Evolutionary conservation across 345 rosid species (phyloP), one percentile per base, ranked within the genome.

Genomic region (Syzygium aqueum): DNA sequence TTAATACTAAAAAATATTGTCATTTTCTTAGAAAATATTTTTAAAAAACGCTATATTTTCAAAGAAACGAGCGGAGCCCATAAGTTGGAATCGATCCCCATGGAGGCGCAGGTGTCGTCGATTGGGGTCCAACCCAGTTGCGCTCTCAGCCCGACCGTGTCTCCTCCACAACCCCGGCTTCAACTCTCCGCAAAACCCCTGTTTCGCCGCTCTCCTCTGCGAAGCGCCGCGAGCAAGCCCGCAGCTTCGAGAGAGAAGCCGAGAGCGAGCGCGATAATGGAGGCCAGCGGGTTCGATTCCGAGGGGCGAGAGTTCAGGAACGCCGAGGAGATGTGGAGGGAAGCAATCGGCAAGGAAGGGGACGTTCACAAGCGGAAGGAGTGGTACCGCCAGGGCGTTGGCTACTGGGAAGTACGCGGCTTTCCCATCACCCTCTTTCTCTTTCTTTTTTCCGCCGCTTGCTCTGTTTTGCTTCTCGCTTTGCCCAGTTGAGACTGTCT

Each of bases 351-450:
- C 49, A 93, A 94, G 56, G 89, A 93, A 27, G 98, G 96, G 27
- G 96, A 93, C 3, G 87, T 82, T 49, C 83, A 85, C 5, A 93
- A 89, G 93, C 95, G 94, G 91, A 87, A 92, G 51, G 96, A 92
- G 87, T 97, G 99, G 99, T 97, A 97, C 83, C 91, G 90, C 30
- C 93, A 95, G 51, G 99, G 99, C 43, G 96, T 97, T 91, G 91
- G 97, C 78, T 95, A 94, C 63, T 96, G 99, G 99, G 92, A 96
- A 91, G 99, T 97, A 90, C 89, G 97, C 88, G 10, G 7, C 77
- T 51, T 63, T 51, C n/a, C 49, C 80, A 73, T 73, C 49, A 37
- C 49, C 19, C 49, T 2, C n/a, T 84, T 49, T 30, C 8, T 25
- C 63, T 57, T 54, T 46, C 8, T 33, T 16, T 3, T 40, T 53